Evolutionary conservation across 2,329 filamentous ascomycete species (phyloP), one percentile per base, ranked within the genome.

Genomic region (Elsinoe arachidis): DNA sequence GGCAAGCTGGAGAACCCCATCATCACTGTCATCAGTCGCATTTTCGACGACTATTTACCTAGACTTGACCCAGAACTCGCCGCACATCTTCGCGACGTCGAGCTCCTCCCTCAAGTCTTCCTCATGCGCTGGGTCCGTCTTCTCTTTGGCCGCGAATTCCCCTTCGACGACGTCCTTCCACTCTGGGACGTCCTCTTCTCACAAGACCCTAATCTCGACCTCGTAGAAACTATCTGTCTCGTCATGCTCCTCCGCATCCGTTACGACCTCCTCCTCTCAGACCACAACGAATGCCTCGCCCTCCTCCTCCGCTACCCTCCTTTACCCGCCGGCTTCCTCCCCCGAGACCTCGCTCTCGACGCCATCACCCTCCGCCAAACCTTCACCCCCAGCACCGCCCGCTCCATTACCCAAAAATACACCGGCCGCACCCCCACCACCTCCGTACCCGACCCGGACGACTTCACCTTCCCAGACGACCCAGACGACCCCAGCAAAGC

Each of bases 121-220:
- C 75, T 97, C 21, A 95, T 97, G 88, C 90, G 93, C 58, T 99
- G 93, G 93, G 87, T 97, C 58, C 84, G 93, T 26, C 81, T 99
- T 1, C 74, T 99, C 0, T 97, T 97, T 67, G 91, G 92, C 51
- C 82, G 93, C 63, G 93, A 99, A 69, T 97, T 96, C 64, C 83
- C 89, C 0, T 95, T 97, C 60, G 83, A 91, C 56, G 84, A 95
- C 61, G 80, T 91, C 39, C 80, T 99, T 37, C 76, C 82, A 19
- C 80, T 99, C 57, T 99, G 93, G 93, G 93, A 99, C 72, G 81
- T 85, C 6, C 77, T 99, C 1, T 95, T 99, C 68, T 88, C 91
- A 1, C 83, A 95, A 65, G 91, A 96, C 65, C 80, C 92, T 6
- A 80, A 81, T 0, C 73, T 96, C 26, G 83, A 90, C 52, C 75